phyloP scores from a whole-genome alignment of 345 rosid genomes.

The Salix exigua region DNA sequence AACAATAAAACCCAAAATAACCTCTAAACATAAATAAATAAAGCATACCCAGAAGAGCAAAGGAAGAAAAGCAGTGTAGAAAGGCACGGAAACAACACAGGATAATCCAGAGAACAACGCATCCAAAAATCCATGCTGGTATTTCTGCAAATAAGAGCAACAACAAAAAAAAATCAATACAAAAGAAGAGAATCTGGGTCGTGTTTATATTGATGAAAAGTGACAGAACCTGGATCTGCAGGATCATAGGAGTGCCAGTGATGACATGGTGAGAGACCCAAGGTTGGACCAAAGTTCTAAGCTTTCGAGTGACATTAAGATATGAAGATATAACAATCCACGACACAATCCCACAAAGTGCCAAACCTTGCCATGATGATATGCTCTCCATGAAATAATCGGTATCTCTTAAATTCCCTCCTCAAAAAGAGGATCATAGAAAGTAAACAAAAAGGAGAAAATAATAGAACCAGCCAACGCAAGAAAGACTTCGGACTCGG shows the following conservation, averaged over 20 bases:
- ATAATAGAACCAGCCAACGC: not conserved
- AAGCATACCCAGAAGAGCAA: conserved; percentile 86
- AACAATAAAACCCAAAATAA: not conserved
- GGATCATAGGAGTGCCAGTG: conserved; percentile 49
- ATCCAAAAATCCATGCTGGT: conserved; percentile 60
- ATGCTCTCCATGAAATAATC: conserved; percentile 56
- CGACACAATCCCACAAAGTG: conserved; percentile 54
- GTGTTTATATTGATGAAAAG: not conserved
- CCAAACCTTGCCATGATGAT: conserved; percentile 64
- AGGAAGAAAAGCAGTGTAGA: conserved; percentile 95
- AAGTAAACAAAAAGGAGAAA: not conserved
- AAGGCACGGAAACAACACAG: conserved; percentile 94
- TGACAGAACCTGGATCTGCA: conserved; percentile 70
- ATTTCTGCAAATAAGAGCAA: conserved; percentile 45
- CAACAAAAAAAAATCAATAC: not conserved
- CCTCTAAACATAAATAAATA: not conserved
- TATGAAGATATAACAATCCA: conserved; percentile 76
- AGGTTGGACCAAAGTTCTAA: conserved; percentile 72
- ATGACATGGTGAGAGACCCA: conserved; percentile 58
- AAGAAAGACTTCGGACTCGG: not conserved
- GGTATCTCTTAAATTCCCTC: conserved; percentile 9
- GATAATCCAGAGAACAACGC: conserved; percentile 78
- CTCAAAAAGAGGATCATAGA: conserved; percentile 11
- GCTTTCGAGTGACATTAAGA: conserved; percentile 52
- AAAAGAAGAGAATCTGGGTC: conserved; percentile 11